These are phyloP conservation scores for Sisymbrium irio DNA, from an alignment of 345 rosid genomes.

Conservation along the genomic window DNA sequence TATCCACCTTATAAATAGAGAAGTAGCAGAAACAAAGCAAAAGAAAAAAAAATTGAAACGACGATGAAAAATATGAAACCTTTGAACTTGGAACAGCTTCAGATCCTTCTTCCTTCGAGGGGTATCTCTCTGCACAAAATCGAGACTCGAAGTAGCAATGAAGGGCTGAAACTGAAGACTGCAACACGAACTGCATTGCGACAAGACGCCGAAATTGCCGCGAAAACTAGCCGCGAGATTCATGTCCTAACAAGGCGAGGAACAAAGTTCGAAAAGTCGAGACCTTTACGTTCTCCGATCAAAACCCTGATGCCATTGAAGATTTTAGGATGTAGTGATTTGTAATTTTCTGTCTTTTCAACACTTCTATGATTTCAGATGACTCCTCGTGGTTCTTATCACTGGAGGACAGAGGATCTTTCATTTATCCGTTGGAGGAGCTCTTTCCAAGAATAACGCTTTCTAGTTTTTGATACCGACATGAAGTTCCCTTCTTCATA, in stretches of 20 bases:
- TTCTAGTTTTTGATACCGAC: slow-evolving; percentile 14
- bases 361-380: slow-evolving; percentile 2
- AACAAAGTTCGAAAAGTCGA: background rate
- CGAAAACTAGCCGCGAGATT: slow-evolving; percentile 53
- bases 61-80: slow-evolving; percentile 29
- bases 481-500: background rate
- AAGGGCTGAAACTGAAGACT: slow-evolving; percentile 54
- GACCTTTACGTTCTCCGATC: slow-evolving; percentile 8
- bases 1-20: background rate
- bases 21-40: background rate
- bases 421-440: slow-evolving; percentile 41
- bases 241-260: slow-evolving; percentile 38
- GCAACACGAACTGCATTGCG: slow-evolving; percentile 56
- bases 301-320: slow-evolving; percentile 27
- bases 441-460: slow-evolving; percentile 28
- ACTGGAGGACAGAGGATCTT: slow-evolving; percentile 24
- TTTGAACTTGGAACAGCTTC: slow-evolving; percentile 38
- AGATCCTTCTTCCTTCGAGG: slow-evolving; percentile 21
- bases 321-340: background rate
- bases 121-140: slow-evolving; percentile 29
- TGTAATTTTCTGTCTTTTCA: background rate
- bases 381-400: slow-evolving; percentile 36
- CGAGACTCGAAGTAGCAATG: slow-evolving; percentile 40
- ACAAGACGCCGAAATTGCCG: slow-evolving; percentile 42
- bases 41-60: background rate